Conservation (phyloP, 805 yeast genomes). For the Starmerella roubikii region DNA sequence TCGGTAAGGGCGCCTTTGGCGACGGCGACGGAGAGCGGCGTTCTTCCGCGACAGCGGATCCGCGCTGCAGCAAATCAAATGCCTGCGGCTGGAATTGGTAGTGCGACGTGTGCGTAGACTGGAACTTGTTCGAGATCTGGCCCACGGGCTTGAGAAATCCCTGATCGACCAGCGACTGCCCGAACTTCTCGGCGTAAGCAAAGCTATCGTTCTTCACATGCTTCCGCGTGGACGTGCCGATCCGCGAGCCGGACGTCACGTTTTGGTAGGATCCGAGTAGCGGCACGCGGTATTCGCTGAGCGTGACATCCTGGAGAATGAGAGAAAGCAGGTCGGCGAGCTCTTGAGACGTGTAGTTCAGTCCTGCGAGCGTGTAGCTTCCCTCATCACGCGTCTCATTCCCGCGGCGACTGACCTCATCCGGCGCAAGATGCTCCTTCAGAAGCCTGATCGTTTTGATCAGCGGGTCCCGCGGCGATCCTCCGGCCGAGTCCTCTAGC, state of each 20-base stretch:
- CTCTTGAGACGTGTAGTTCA: conserved; percentile 26
- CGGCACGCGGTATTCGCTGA: conserved; percentile 45
- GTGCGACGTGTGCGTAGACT: conserved; percentile 51
- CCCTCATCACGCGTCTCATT: neutral
- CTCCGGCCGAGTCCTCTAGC: conserved; percentile 37
- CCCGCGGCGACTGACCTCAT: neutral
- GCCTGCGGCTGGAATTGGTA: conserved; percentile 45
- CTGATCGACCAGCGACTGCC: conserved; percentile 52
- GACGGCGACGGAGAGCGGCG: neutral
- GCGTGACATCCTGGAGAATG: conserved; percentile 37
- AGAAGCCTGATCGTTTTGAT: conserved; percentile 9
- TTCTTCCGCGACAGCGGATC: neutral
- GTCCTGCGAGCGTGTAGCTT: conserved; percentile 22
- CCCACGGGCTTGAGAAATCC: conserved; percentile 56
- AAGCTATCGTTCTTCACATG: conserved; percentile 36
- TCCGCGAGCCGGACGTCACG: conserved; percentile 47
- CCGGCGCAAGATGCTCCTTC: conserved; percentile 3
- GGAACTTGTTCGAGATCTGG: conserved; percentile 35
- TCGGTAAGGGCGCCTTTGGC: neutral
- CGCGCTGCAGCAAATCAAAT: conserved; percentile 8
- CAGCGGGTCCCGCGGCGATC: conserved; percentile 14
- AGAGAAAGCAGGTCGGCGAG: conserved; percentile 32
- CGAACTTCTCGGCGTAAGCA: conserved; percentile 56
- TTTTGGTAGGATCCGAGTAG: conserved; percentile 52
- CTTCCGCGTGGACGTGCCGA: conserved; percentile 45